Conservation (phyloP, 768 basidiomycete species). For the Pholiota conissans region DNA sequence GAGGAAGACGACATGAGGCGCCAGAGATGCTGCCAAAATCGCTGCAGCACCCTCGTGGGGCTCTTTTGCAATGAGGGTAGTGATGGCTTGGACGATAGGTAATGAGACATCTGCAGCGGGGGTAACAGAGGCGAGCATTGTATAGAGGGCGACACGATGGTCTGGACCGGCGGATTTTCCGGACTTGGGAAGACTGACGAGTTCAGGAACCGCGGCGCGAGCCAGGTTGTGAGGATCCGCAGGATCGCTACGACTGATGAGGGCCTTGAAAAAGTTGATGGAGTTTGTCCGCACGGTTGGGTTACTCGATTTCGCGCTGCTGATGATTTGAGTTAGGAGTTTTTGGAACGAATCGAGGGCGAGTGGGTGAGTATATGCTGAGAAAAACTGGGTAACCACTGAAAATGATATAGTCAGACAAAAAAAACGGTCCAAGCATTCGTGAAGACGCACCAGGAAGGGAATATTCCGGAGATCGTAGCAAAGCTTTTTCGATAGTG, state of each 20-base stretch:
- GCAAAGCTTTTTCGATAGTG: conserved; percentile 73
- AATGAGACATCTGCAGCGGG: conserved; percentile 43
- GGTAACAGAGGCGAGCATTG: conserved; percentile 63
- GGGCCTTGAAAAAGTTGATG: conserved; percentile 52
- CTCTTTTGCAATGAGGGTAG: conserved; percentile 64
- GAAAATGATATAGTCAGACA: conserved; percentile 3
- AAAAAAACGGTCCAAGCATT: too few species aligned
- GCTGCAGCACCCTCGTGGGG: conserved; percentile 66
- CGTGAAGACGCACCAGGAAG: conserved; percentile 53
- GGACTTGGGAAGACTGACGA: conserved; percentile 71
- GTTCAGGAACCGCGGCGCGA: conserved; percentile 55
- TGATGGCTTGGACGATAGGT: conserved; percentile 44
- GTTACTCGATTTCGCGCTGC: conserved; percentile 76
- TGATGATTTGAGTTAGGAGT: conserved; percentile 58
- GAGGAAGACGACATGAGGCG: conserved; percentile 57
- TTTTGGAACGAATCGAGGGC: conserved; percentile 48
- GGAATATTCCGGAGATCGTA: conserved; percentile 80
- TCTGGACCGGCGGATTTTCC: conserved; percentile 89
- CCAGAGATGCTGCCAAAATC: conserved; percentile 54
- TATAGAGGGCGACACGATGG: conserved; percentile 79
- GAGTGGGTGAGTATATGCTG: conserved; percentile 51
- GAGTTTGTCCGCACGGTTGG: conserved; percentile 56
- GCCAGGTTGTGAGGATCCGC: conserved; percentile 36
- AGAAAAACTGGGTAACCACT: conserved; percentile 63
- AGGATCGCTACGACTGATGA: conserved; percentile 36